Evolutionary conservation across 2,329 filamentous ascomycete genomes (phyloP).

Genomic region (Aspergillus sp.): DNA sequence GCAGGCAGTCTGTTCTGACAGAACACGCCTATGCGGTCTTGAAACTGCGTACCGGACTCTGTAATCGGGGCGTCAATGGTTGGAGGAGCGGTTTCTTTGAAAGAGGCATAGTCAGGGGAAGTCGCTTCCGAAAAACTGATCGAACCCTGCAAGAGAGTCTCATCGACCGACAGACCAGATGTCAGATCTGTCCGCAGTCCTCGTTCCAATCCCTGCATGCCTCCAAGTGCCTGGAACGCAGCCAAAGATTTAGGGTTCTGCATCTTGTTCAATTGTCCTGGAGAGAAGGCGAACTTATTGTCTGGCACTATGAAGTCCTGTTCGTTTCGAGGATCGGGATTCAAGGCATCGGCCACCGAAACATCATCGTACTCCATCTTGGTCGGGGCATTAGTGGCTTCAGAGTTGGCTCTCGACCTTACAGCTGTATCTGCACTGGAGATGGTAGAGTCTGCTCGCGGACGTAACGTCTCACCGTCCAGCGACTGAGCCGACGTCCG

Average conservation of each 20-base stretch:
- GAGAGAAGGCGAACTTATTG: constrained; percentile 81
- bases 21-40: constrained; percentile 62
- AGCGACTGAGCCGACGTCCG: constrained; percentile 35
- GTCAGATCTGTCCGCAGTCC: constrained; percentile 73
- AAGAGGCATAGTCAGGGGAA: constrained; percentile 7
- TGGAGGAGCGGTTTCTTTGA: constrained; percentile 10
- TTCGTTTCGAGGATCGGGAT: constrained; percentile 74
- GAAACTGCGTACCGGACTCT: constrained; percentile 40
- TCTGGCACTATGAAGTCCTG: constrained; percentile 72
- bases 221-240: constrained; percentile 79
- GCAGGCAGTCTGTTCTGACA: constrained; percentile 64
- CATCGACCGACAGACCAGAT: constrained; percentile 75
- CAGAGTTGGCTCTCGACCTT: constrained; percentile 38
- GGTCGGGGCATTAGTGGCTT: constrained; percentile 21
- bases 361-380: constrained; percentile 41
- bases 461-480: constrained; percentile 48
- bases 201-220: constrained; percentile 73
- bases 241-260: constrained; percentile 84
- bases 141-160: constrained; percentile 63
- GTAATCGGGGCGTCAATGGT: constrained; percentile 10
- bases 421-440: constrained; percentile 38
- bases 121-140: constrained; percentile 74
- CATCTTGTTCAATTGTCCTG: constrained; percentile 79
- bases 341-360: constrained; percentile 60
- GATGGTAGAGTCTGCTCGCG: constrained; percentile 44